phyloP scores from a whole-genome alignment of 2,329 filamentous ascomycete species.

The Fusarium pseudograminearum region DNA sequence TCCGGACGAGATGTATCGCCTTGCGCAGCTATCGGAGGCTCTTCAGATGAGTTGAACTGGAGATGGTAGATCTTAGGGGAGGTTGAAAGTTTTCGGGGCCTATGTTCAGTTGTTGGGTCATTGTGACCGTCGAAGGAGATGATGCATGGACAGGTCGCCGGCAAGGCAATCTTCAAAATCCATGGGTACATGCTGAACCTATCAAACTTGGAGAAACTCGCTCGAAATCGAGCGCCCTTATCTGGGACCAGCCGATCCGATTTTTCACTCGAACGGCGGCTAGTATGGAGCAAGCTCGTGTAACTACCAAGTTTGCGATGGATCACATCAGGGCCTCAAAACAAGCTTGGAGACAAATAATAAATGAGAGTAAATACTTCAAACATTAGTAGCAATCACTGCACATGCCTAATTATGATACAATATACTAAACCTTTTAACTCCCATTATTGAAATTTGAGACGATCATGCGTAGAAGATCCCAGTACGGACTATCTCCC shows the following conservation, averaged over 20 bases:
- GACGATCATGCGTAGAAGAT: too few species aligned
- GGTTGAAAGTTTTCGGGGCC: too few species aligned
- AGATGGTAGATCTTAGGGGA: neutral
- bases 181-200: too few species aligned
- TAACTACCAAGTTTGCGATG: neutral
- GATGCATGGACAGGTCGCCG: too few species aligned
- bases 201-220: too few species aligned
- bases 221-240: rapidly evolving
- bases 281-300: too few species aligned
- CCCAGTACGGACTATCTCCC: neutral
- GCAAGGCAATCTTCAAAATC: too few species aligned
- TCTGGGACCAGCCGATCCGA: too few species aligned
- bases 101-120: too few species aligned
- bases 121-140: too few species aligned
- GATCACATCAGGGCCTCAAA: neutral
- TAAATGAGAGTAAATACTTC: rapidly evolving
- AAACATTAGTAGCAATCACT: neutral
- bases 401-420: neutral
- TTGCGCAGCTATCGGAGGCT: neutral
- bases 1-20: neutral
- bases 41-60: neutral
- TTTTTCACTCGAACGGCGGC: too few species aligned
- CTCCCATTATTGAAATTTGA: neutral
- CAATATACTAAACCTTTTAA: neutral
- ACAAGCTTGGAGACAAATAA: neutral